These are phyloP conservation scores for Microbotryum intermedium DNA, from an alignment of 1,284 basidiomycete genomes.

Conservation along the genomic window DNA sequence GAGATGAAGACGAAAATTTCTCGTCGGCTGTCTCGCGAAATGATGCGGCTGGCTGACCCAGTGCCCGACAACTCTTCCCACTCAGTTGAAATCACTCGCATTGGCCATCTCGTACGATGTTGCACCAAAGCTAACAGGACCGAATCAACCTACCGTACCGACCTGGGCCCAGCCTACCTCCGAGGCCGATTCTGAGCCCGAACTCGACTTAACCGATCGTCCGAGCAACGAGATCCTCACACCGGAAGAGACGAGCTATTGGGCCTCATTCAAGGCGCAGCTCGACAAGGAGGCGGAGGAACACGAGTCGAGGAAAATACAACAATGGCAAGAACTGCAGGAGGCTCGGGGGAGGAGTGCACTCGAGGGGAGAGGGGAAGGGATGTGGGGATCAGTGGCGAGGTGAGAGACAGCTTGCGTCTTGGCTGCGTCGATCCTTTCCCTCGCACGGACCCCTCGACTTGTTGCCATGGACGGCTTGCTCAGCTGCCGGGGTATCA, in stretches of 20 bases:
- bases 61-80: background rate
- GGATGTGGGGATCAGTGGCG: no score
- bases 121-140: conserved; percentile 2
- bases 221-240: background rate
- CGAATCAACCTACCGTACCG: conserved; percentile 7
- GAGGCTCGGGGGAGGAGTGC: background rate
- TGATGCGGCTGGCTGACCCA: background rate
- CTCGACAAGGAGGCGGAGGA: conserved; percentile 26
- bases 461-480: no score
- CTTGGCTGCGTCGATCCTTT: no score
- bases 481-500: no score
- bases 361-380: background rate
- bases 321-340: background rate
- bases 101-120: conserved; percentile 12
- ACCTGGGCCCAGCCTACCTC: conserved; percentile 14
- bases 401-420: no score
- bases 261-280: conserved; percentile 19
- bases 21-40: background rate
- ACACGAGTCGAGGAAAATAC: background rate
- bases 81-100: conserved; percentile 17
- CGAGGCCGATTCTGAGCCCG: background rate
- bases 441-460: no score
- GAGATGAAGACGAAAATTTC: fast-evolving
- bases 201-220: no score
- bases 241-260: conserved; percentile 22